These are phyloP conservation scores for Claviceps humidiphila DNA, from an alignment of 2,329 filamentous ascomycete genomes.

Conservation along the genomic window DNA sequence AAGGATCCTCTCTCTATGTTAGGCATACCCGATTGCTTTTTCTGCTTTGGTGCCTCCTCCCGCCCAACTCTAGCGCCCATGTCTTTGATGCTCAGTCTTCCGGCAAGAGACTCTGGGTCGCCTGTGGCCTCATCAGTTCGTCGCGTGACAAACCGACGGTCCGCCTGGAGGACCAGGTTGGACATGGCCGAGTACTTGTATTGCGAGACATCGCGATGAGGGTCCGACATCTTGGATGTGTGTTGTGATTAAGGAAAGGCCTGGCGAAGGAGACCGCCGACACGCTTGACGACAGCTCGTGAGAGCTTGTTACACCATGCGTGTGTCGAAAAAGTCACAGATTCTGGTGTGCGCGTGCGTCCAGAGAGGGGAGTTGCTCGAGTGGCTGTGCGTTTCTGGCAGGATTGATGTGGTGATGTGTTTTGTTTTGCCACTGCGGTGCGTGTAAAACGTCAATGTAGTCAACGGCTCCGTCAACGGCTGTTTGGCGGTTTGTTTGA, in stretches of 20 bases:
- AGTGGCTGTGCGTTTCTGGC: slow-evolving; percentile 9
- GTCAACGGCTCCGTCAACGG: not conserved
- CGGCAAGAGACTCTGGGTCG: slow-evolving; percentile 93
- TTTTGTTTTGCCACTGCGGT: not conserved
- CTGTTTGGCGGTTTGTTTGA: slow-evolving; percentile 4
- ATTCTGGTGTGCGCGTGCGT: slow-evolving; percentile 5
- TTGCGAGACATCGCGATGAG: slow-evolving; percentile 75
- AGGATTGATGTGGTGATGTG: not conserved
- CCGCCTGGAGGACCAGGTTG: slow-evolving; percentile 99
- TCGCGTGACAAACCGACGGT: slow-evolving; percentile 87
- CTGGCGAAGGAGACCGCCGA: slow-evolving; percentile 19
- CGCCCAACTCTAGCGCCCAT: slow-evolving; percentile 81
- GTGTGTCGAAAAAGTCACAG: slow-evolving; percentile 12
- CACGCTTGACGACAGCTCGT: slow-evolving; percentile 24
- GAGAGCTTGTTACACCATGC: slow-evolving; percentile 22
- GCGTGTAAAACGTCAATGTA: not conserved
- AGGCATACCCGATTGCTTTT: slow-evolving; percentile 55
- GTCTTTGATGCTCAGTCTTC: slow-evolving; percentile 81
- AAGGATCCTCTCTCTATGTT: slow-evolving; percentile 63
- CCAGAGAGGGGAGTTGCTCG: slow-evolving; percentile 8
- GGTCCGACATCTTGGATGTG: slow-evolving; percentile 53
- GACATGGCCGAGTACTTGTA: slow-evolving; percentile 99
- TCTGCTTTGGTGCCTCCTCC: slow-evolving; percentile 68
- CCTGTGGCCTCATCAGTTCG: slow-evolving; percentile 90
- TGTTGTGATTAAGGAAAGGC: slow-evolving; percentile 12